Base-by-base conservation (phyloP, 306 rosid genomes). In the Cucurbita moschata region DNA sequence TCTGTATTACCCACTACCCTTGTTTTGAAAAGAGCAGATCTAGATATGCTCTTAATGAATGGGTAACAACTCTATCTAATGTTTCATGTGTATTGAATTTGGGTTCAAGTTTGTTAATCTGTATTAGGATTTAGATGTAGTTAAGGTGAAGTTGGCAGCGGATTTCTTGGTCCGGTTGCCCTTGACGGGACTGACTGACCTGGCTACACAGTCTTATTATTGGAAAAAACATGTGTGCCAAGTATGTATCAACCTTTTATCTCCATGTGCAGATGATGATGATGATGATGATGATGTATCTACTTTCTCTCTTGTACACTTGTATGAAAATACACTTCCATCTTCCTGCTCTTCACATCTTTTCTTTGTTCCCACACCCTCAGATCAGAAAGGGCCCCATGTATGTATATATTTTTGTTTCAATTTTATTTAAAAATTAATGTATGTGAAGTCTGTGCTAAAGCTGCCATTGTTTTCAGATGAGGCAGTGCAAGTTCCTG, bases 21-120 rank as follows among this genome's bases (percentile, higher is more conserved):
- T 85, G 77, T 80, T 79, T 50, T 77, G 88, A 82, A 30, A 79
- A 85, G 76, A 82, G 78, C 81, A 81, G 86, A 77, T 80, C 77
- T 86, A 90, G 89, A 85, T 81, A 85, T 81, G 84, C 85, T 78
- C 53, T 72, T 68, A 68, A 68, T 68, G 73, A 64, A 44, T 68
- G 73, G 57, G 57, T 68, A 68, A 68, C 73, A 68, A 68, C 73
- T 46, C 71, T 72, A 77, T 76, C 75, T 74, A 58, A 77, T 82
- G 82, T 76, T 79, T 79, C 80, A 69, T 69, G 58, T 69, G 58
- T 69, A 69, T 69, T 30, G 73, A 69, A 69, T 47, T 47, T 3
- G 58, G 73, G 43, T 49, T 68, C 18, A 49, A 40, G 64, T 63
- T 80, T 75, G 77, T 44, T 66, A 66, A 72, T 69, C 12, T 53